These are phyloP conservation scores for Xerocomus minutiporus DNA, from an alignment of 1,284 basidiomycete genomes.

Conservation along the genomic window DNA sequence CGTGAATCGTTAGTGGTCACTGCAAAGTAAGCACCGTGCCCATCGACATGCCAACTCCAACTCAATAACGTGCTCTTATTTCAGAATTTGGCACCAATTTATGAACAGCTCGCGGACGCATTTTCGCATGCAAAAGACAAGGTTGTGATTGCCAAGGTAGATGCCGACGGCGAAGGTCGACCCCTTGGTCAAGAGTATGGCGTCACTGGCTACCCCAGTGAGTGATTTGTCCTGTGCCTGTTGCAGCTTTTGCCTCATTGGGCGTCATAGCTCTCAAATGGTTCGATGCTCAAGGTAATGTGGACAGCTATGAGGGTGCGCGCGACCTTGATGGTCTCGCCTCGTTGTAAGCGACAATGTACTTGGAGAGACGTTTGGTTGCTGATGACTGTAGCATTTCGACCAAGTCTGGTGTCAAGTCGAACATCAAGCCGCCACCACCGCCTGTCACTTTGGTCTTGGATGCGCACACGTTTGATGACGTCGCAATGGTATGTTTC, in stretches of 20 bases:
- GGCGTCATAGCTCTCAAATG: slow-evolving; percentile 76
- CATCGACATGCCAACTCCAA: neutral
- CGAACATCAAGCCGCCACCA: slow-evolving; percentile 80
- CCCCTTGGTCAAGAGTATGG: slow-evolving; percentile 69
- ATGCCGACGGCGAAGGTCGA: slow-evolving; percentile 84
- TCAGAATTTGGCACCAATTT: slow-evolving; percentile 80
- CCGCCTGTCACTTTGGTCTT: slow-evolving; percentile 71
- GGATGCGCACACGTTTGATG: slow-evolving; percentile 70
- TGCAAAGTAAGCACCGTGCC: slow-evolving; percentile 59
- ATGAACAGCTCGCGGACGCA: slow-evolving; percentile 86
- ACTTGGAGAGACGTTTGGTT: neutral
- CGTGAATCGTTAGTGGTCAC: slow-evolving; percentile 54
- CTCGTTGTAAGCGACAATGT: slow-evolving; percentile 55
- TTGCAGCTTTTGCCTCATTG: neutral
- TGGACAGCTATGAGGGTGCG: slow-evolving; percentile 71
- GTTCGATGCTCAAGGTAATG: slow-evolving; percentile 71
- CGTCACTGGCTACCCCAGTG: slow-evolving; percentile 86
- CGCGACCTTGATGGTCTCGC: slow-evolving; percentile 79
- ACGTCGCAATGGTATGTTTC: slow-evolving; percentile 60
- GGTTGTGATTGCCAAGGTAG: slow-evolving; percentile 88
- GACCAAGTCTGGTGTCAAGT: slow-evolving; percentile 74
- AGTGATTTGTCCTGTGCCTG: slow-evolving; percentile 21
- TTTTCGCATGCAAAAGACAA: slow-evolving; percentile 75
- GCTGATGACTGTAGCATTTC: slow-evolving; percentile 51
- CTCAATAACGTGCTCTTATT: slow-evolving; percentile 10